Base-by-base conservation (phyloP, 2,329 filamentous ascomycete genomes). In the Annulohypoxylon truncatum region DNA sequence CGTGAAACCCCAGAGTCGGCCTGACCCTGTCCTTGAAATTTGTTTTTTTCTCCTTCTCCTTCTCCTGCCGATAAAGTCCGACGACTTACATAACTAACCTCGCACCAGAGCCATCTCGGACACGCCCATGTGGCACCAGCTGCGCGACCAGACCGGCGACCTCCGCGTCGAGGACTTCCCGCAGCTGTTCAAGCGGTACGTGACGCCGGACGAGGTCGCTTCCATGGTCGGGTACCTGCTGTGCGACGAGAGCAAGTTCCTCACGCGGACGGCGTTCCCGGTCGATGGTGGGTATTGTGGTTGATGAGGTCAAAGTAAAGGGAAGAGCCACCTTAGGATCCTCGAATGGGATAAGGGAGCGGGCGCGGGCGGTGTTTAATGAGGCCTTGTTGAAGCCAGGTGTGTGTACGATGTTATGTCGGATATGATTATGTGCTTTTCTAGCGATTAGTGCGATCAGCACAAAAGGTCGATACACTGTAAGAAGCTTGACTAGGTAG, bases 221-320 rank as follows among this genome's bases (percentile, higher is more conserved):
- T 72, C 72, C 0, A 65, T 73, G 0, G 73, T 79, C n/a, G 73
- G 71, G 0, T 78, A 76, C 20, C 66, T 79, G 0, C 63, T 78
- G 1, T 69, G 75, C 2, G 73, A 77, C 15, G 77, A 79, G 65
- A 76, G 72, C 58, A 76, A 68, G 42, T 78, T 77, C 26, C 71
- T 78, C 9, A 74, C 72, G 4, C 58, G 63, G 9, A 48, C 68
- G 7, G 20, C 51, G 12, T 67, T 69, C 38, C 73, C 71, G 2
- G 72, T 78, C 0, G 75, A 79, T 24, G 75, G 76, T 9, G 74
- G 77, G 0, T 77, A 63, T n/a, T 35, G 38, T 13, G 57, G 51
- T 24, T 66, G 18, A 51, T 10, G 5, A 9, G 2, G 50, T 7
- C 13, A 15, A 22, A 20, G 22, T 42, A 2, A 20, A 44, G 18